These are phyloP conservation scores for Aspergillus olivimuriae DNA, from an alignment of 495 filamentous ascomycete species.

Conservation along the genomic window DNA sequence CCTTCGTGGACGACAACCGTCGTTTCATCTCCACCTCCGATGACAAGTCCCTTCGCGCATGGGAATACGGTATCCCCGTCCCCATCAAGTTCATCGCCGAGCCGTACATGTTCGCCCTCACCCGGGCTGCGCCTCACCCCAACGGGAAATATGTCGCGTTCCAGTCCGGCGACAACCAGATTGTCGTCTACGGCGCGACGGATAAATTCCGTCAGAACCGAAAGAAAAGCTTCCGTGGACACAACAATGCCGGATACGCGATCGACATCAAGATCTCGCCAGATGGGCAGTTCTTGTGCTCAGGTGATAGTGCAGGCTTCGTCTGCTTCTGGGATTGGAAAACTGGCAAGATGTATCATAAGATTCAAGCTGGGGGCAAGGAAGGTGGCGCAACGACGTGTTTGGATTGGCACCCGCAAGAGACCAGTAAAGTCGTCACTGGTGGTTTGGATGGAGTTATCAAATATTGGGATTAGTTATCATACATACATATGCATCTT, in stretches of 20 bases:
- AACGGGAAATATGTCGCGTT: conserved; percentile 88
- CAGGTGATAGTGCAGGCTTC: conserved; percentile 78
- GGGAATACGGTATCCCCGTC: conserved; percentile 96
- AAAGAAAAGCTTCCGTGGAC: conserved; percentile 92
- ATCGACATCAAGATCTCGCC: conserved; percentile 85
- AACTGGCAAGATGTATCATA: conserved; percentile 96
- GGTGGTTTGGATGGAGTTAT: conserved; percentile 84
- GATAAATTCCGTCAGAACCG: conserved; percentile 97
- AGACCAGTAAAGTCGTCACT: conserved; percentile 87
- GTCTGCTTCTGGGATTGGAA: conserved; percentile 99
- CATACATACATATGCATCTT: too few species aligned
- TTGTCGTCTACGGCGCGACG: conserved; percentile 85
- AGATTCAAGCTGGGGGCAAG: conserved; percentile 68
- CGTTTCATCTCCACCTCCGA: conserved; percentile 97
- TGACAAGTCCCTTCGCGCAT: conserved; percentile 90
- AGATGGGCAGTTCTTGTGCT: conserved; percentile 81
- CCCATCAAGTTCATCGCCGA: conserved; percentile 88
- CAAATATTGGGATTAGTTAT: conserved; percentile 83
- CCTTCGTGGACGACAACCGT: conserved; percentile 88
- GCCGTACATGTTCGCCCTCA: conserved; percentile 93
- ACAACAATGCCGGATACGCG: conserved; percentile 91
- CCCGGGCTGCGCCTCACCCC: conserved; percentile 73
- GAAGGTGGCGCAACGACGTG: conserved; percentile 66
- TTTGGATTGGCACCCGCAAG: conserved; percentile 89
- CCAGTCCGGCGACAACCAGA: conserved; percentile 90